Evolutionary conservation across 2,329 filamentous ascomycete genomes (phyloP), one percentile per base, ranked within the genome.

Genomic region (Xylaria hypoxylon): DNA sequence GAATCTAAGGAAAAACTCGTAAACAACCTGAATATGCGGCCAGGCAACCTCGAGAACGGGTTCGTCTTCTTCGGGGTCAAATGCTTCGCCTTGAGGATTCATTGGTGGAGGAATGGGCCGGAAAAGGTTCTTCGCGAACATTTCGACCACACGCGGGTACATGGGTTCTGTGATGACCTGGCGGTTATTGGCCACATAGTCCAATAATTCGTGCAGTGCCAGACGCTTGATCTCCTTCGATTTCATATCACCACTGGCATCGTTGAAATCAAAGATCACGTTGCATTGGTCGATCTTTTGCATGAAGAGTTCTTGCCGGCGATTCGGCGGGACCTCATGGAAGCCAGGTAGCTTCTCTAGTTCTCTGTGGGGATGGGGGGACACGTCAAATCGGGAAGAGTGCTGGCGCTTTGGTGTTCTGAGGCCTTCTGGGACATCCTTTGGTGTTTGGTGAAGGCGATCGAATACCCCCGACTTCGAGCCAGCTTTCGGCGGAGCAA

Each of bases 241-340:
- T 81, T 99, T 99, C 94, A 99, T 98, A 78, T 99, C 96, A 72
- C 91, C 94, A 71, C 93, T 97, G 55, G 95, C 93, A 80, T 99
- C 96, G 79, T 98, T 99, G 83, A 99, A 99, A 82, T 99, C 96
- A 78, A 99, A 99, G 76, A 99, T 99, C 83, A 99, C 96, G 78
- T 99, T 99, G 85, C 96, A 99, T 80, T 99, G 96, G 76, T 98
- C 96, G 74, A 99, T 96, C 86, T 99, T 99, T 78, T 98, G 94
- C 94, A 99, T 97, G 82, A 99, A 99, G 19, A 99, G 87, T 74
- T 98, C 95, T 81, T 97, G 94, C 68, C 96, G 89, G 70, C 95
- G 90, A 78, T 97, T 97, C 17, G 96, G 96, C 11, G 95, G 92
- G 28, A 98, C 96, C 80, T 99, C 96, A 76, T 99, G 96, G 80